Evolutionary conservation across 495 filamentous ascomycete species (phyloP), one percentile per base, ranked within the genome.

Genomic region (Aspergillus heteromorphus): DNA sequence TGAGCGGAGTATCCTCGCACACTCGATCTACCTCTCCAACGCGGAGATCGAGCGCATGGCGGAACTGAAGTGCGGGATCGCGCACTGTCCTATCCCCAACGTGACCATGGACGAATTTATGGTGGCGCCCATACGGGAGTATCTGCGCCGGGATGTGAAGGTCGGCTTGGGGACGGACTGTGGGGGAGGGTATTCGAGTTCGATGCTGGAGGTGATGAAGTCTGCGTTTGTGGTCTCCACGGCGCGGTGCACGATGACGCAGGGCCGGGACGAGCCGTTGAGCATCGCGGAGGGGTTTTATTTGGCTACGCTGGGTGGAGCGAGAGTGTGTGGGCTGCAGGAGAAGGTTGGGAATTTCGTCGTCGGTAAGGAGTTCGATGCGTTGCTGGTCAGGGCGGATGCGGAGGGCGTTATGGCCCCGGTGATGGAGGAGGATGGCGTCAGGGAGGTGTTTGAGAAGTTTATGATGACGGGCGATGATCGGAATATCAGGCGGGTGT

Each of bases 401-500:
- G 20, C 58, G 63, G 58, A 66, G 8, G 77, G 75, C 0, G 63
- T 81, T 4, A 83, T 81, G 73, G 74, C 74, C 0, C 73, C 74
- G 36, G 64, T 81, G 1, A 76, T 83, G 45, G 78, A 83, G 4
- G 73, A 75, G 1, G 82, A 84, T 56, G 59, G 61, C 0, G 52
- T 71, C 0, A 51, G 56, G 45, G 72, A 64, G 1, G 72, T 82
- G 34, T 84, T 86, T 54, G 81, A 87, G 53, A 86, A 84, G 59
- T 87, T 84, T 45, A 43, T 86, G 10, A 83, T 84, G 80, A 85
- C 81, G 8, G 83, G 82, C 0, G 83, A 86, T 58, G 83, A 86
- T 61, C 67, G 83, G 14, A 85, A 85, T 61, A 83, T 86, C 51
- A 65, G 60, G 5, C 60, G 72, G 36, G 83, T 85, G 3, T 86